Evolutionary conservation across 352 stramenopile genomes (phyloP).

Genomic region (Phytophthora constricta): DNA sequence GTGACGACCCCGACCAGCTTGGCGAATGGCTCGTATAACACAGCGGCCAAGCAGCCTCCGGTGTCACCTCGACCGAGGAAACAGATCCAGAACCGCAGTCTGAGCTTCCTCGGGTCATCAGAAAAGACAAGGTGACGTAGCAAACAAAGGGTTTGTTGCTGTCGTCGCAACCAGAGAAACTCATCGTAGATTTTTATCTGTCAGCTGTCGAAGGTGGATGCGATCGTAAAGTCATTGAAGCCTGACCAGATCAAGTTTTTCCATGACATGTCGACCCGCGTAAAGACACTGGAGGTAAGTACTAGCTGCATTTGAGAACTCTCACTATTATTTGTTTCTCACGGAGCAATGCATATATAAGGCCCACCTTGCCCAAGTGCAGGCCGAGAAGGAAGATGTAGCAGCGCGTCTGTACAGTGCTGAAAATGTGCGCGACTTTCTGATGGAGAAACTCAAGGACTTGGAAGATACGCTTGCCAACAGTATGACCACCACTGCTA

Average conservation of each 20-base stretch:
- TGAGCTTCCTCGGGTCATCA: slow-evolving; percentile 42
- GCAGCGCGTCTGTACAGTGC: slow-evolving; percentile 70
- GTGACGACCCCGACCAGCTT: slow-evolving; percentile 44
- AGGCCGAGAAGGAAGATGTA: slow-evolving; percentile 84
- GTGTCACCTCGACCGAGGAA: slow-evolving; percentile 27
- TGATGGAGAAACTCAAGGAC: slow-evolving; percentile 88
- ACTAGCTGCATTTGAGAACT: background rate
- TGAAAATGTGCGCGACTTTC: slow-evolving; percentile 82
- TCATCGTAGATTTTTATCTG: background rate
- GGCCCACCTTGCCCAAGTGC: slow-evolving; percentile 63
- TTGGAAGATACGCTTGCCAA: slow-evolving; percentile 67
- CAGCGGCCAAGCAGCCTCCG: slow-evolving; percentile 20
- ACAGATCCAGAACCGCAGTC: slow-evolving; percentile 34
- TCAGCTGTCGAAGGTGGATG: slow-evolving; percentile 74
- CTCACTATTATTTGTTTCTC: background rate
- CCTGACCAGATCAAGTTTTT: slow-evolving; percentile 88
- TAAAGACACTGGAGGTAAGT: slow-evolving; percentile 76
- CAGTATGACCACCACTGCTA: slow-evolving; percentile 55
- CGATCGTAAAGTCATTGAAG: slow-evolving; percentile 83
- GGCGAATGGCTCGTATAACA: slow-evolving; percentile 17
- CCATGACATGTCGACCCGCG: slow-evolving; percentile 79
- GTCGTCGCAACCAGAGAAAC: too few relatives aligned
- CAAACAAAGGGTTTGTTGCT: too few relatives aligned
- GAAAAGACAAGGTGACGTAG: slow-evolving; percentile 49
- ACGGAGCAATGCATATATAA: too few relatives aligned